Evolutionary conservation across 2,329 filamentous ascomycete genomes (phyloP).

Genomic region (Fusarium pseudonygamai): DNA sequence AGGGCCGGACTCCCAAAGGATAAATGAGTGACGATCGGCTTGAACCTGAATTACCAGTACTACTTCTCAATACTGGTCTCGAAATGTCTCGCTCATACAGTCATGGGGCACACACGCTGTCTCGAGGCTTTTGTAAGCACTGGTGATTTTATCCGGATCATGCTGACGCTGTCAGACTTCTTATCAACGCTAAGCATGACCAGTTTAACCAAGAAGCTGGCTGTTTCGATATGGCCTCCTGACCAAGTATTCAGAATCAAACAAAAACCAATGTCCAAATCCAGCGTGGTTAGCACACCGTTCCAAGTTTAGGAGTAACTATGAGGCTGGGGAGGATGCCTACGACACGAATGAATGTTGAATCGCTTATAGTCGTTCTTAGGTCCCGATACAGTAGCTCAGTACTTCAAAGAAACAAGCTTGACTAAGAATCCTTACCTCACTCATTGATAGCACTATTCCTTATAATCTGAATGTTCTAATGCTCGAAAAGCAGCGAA

Average conservation of each 20-base stretch:
- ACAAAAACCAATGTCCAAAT: no score
- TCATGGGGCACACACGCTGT: accelerated
- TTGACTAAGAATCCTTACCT: accelerated
- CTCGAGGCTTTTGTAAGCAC: background rate
- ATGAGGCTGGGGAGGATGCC: no score
- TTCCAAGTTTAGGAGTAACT: accelerated
- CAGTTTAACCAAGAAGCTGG: accelerated
- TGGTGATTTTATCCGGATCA: background rate
- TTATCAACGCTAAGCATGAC: no score
- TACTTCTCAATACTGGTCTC: background rate
- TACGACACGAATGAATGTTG: accelerated
- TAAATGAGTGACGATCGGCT: background rate
- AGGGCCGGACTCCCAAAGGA: accelerated
- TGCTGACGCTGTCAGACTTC: background rate
- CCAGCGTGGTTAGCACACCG: accelerated
- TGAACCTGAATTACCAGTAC: background rate
- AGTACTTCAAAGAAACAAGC: accelerated
- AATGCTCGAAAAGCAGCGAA: background rate
- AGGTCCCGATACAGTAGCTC: accelerated
- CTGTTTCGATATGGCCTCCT: no score
- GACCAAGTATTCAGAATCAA: no score
- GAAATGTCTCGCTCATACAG: background rate
- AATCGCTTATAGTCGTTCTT: accelerated
- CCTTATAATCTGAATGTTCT: accelerated
- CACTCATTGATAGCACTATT: accelerated